Evolutionary conservation across 2,329 filamentous ascomycete species (phyloP), one percentile per base, ranked within the genome.

Genomic region (Basipetospora chlamydospora): DNA sequence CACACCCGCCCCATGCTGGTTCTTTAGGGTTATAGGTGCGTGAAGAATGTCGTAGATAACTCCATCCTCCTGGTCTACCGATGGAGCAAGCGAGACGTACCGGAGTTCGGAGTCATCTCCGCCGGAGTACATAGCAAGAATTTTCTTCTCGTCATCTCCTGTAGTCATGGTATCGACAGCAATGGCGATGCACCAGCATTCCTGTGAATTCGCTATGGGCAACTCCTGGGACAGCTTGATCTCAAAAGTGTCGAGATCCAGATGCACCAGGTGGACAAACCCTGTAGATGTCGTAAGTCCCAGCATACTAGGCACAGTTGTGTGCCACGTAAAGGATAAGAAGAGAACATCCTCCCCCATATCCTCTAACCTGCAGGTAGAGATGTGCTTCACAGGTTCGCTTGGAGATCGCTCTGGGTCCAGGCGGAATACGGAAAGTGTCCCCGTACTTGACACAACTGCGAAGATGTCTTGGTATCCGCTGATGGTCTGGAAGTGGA

Each of bases 1-100:
- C 1, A 96, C 81, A 9, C 90, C 88, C 2, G 86, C 85, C n/a
- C 65, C 64, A 48, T 94, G 85, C 20, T 47, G 43, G n/a, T 53
- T 51, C 42, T 65, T 76, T 20, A 60, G 46, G 11, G 42, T 43
- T 6, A 55, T 41, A 2, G 50, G 41, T 6, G 49, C 40, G 40
- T 49, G 54, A 2, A 44, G 49, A 12, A 43, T 30, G 26, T 49
- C 26, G 6, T 43, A 23, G 3, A 40, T 17, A 15, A 35, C n/a
- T 23, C 28, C 22, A 10, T 39, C 30, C 8, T 43, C 36, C 3
- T 33, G 28, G 3, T 38, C 34, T n/a, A 44, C 38, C 40, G 43
- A 50, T 8, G 39, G 28, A 5, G 30, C 17, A 8, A 41, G 35
- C 23, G 2, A 57, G 15, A 54, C 57, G 46, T 59, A 70, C 43